Evolutionary conservation across 805 yeast species (phyloP), one percentile per base, ranked within the genome.

Genomic region (Wickerhamomyces xylosicus): DNA sequence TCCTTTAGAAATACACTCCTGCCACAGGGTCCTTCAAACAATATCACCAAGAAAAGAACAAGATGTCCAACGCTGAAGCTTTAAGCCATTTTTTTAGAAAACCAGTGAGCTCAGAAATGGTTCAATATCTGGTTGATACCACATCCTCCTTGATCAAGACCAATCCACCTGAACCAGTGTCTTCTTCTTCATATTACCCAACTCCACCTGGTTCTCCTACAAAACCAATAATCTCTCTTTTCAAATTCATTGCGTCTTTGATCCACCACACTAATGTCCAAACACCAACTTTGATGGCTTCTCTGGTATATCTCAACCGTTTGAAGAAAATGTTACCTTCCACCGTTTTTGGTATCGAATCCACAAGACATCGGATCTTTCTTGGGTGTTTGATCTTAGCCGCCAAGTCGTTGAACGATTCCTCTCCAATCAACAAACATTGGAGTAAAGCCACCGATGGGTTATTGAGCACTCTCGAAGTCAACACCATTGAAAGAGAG

Each of bases 381-480:
- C 65, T 90, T 38, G 95, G 97, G 0, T 76, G 95, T 34, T 69
- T 90, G 41, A 85, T 90, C 34, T 63, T 92, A 36, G 84, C 95
- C n/a, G 96, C 97, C 14, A 90, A 90, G 64, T 79, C 78, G 46
- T 72, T 89, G 47, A 90, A 90, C 61, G 98, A 90, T 65, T 83
- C 95, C 3, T 80, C 94, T 17, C 98, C 98, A 33, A 72, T 90
- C 57, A 90, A 90, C 64, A 89, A 83, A 63, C 97, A 92, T 64
- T 90, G 98, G 98, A 80, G 95, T 4, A 71, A 76, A 43, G 89
- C 90, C 66, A 89, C 97, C 3, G 79, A 81, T 56, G 97, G 97
- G 1, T 67, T 92, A 33, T 71, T 90, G 43, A 57, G 78, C 9
- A 64, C 84, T 31, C 69, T 69, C 18, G 97, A 90, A 54, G 86